Evolutionary conservation across 1,284 basidiomycete species (phyloP), one percentile per base, ranked within the genome.

Genomic region (Leccinum fallax): DNA sequence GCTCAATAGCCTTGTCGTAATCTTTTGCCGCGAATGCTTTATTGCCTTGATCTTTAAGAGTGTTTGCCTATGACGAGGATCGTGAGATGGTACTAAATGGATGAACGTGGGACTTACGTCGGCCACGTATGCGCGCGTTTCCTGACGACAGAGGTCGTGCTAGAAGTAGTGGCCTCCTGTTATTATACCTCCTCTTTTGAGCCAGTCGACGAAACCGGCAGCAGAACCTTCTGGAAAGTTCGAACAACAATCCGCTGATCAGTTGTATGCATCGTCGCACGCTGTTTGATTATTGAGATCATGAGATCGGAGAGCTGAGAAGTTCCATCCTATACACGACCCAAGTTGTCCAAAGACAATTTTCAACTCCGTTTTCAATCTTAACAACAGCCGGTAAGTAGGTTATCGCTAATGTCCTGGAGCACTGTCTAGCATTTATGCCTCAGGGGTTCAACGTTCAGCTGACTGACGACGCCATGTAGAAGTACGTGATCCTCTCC

Each of bases 21-120:
- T 97, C 88, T 77, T 97, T 98, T 60, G 94, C 93, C 38, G 92
- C 83, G 80, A 98, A 98, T 46, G 94, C 94, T 77, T 96, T 96
- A 85, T 98, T 98, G 73, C 96, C 96, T 75, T 90, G 87, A 71
- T 95, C 92, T 83, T 98, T 97, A 73, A 95, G 83, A 65, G 86
- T 79, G 75, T 78, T 83, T 59, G 79, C 83, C 83, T 86, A 13
- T 3, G 53, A 52, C 4, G 34, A 36, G 16, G 32, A 16, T 63
- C 46, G 62, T 9, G 26, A 24, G 36, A 57, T 5, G 46, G 19
- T 10, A 15, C 15, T 5, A 55, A 4, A 34, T 2, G 9, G 30
- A 24, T 49, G 38, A 54, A 13, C 5, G 24, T 32, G 4, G 16
- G 46, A 74, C 74, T 52, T 53, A 76, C 72, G 53, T 74, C 71